phyloP scores from a whole-genome alignment of 2,329 filamentous ascomycete genomes.

The Talaromyces sp. region DNA sequence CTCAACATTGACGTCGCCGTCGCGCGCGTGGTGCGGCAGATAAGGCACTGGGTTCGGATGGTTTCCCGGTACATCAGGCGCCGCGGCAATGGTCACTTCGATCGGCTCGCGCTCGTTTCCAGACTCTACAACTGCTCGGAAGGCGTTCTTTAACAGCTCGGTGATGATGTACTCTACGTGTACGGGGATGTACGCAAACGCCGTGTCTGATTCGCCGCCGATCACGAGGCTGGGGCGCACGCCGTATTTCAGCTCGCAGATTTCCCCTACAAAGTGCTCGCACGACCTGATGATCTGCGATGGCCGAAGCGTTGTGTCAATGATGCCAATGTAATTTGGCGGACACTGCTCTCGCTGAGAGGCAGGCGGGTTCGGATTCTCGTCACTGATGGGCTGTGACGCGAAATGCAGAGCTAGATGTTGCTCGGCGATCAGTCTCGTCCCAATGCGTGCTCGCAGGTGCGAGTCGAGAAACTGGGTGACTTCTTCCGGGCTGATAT shows the following conservation, averaged over 20 bases:
- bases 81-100: slow-evolving; percentile 83
- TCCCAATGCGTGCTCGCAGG: slow-evolving; percentile 87
- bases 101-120: slow-evolving; percentile 75
- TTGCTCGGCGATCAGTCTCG: slow-evolving; percentile 89
- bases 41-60: slow-evolving; percentile 35
- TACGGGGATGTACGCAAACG: slow-evolving; percentile 89
- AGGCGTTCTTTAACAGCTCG: slow-evolving; percentile 93
- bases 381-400: slow-evolving; percentile 65
- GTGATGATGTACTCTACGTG: slow-evolving; percentile 97
- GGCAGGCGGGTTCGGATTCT: slow-evolving; percentile 34
- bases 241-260: slow-evolving; percentile 94
- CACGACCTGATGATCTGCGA: slow-evolving; percentile 77
- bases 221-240: slow-evolving; percentile 75
- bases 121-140: slow-evolving; percentile 84
- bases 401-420: slow-evolving; percentile 84
- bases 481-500: slow-evolving; percentile 77
- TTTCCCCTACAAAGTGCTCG: slow-evolving; percentile 87
- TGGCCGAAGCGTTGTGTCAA: slow-evolving; percentile 82
- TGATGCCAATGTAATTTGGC: slow-evolving; percentile 81
- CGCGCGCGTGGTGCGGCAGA: slow-evolving; percentile 31
- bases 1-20: slow-evolving; percentile 12
- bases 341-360: slow-evolving; percentile 19
- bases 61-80: slow-evolving; percentile 46
- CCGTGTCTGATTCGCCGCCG: slow-evolving; percentile 79
- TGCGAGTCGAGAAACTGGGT: slow-evolving; percentile 91